Evolutionary conservation across 768 basidiomycete genomes (phyloP).

Genomic region (Pleurotus djamor): DNA sequence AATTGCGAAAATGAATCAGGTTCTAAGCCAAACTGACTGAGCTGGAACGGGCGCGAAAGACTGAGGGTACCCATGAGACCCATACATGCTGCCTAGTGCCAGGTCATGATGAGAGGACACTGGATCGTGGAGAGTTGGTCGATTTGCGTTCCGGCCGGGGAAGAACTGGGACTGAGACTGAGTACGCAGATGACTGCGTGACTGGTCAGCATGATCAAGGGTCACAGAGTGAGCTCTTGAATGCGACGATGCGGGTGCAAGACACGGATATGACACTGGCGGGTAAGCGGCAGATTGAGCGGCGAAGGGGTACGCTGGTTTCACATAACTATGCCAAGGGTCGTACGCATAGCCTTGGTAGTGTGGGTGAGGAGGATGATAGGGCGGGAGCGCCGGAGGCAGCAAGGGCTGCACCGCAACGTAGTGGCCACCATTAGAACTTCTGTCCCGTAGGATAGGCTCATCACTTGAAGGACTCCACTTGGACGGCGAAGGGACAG

Average conservation of each 20-base stretch:
- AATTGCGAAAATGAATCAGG: conserved; percentile 26
- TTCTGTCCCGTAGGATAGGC: conserved; percentile 57
- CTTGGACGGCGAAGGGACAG: conserved; percentile 70
- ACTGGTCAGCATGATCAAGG: conserved; percentile 44
- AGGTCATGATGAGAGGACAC: conserved; percentile 30
- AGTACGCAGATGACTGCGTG: conserved; percentile 52
- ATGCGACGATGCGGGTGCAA: conserved; percentile 34
- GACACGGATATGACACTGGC: conserved; percentile 22
- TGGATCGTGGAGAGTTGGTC: conserved; percentile 40
- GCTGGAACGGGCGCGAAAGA: conserved; percentile 42
- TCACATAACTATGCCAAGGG: not conserved
- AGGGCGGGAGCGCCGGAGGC: conserved; percentile 32
- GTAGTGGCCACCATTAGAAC: conserved; percentile 55
- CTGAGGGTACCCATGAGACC: conserved; percentile 38
- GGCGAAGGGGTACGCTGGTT: not conserved
- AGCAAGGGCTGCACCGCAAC: conserved; percentile 60
- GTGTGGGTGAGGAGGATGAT: conserved; percentile 17
- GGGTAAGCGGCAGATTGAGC: not conserved
- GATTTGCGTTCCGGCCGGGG: conserved; percentile 45
- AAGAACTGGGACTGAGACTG: conserved; percentile 61
- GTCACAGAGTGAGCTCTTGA: conserved; percentile 58
- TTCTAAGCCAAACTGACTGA: conserved; percentile 49
- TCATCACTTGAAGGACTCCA: conserved; percentile 85
- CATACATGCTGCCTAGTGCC: conserved; percentile 40
- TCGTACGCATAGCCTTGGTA: not conserved